These are phyloP conservation scores for Salisapilia sapeloensis DNA, from an alignment of 352 stramenopile genomes.

Conservation along the genomic window DNA sequence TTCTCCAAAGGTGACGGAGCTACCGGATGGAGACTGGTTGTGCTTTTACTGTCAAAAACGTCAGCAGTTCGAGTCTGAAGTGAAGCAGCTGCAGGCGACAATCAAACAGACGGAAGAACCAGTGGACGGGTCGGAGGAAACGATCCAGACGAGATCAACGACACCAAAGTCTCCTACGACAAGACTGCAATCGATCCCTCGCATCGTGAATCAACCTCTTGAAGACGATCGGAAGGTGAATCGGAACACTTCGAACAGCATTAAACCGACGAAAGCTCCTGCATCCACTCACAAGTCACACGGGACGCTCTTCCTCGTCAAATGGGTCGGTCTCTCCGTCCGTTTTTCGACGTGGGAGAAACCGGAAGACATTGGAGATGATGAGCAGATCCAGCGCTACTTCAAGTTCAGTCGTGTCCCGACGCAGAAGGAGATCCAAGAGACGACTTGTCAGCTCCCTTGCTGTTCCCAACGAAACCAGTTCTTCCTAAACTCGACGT, in stretches of 20 bases:
- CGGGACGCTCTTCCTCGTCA: slow-evolving; percentile 76
- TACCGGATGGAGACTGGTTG: slow-evolving; percentile 73
- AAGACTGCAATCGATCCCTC: slow-evolving; percentile 10
- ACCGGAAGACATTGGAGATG: slow-evolving; percentile 76
- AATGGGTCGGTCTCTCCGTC: slow-evolving; percentile 75
- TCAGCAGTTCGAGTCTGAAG: slow-evolving; percentile 22
- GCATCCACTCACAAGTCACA: slow-evolving; percentile 9
- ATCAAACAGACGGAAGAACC: slow-evolving; percentile 1
- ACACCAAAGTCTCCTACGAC: slow-evolving; percentile 5
- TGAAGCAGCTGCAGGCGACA: slow-evolving; percentile 2
- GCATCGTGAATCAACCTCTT: slow-evolving; percentile 27
- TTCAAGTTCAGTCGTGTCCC: slow-evolving; percentile 79
- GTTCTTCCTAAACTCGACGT: slow-evolving; percentile 22
- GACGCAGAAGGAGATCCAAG: slow-evolving; percentile 62
- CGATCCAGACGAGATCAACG: not conserved
- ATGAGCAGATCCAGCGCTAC: slow-evolving; percentile 79
- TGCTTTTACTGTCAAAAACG: slow-evolving; percentile 51
- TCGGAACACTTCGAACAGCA: slow-evolving; percentile 10
- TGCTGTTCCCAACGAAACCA: slow-evolving; percentile 72
- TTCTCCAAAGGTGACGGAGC: slow-evolving; percentile 39
- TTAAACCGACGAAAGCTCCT: slow-evolving; percentile 7
- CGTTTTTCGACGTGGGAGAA: slow-evolving; percentile 80
- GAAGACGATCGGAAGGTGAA: slow-evolving; percentile 65
- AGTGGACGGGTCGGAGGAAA: not conserved
- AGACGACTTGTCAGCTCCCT: slow-evolving; percentile 70